phyloP scores from a whole-genome alignment of 2,329 filamentous ascomycete genomes.

The Boeremia exigua region DNA sequence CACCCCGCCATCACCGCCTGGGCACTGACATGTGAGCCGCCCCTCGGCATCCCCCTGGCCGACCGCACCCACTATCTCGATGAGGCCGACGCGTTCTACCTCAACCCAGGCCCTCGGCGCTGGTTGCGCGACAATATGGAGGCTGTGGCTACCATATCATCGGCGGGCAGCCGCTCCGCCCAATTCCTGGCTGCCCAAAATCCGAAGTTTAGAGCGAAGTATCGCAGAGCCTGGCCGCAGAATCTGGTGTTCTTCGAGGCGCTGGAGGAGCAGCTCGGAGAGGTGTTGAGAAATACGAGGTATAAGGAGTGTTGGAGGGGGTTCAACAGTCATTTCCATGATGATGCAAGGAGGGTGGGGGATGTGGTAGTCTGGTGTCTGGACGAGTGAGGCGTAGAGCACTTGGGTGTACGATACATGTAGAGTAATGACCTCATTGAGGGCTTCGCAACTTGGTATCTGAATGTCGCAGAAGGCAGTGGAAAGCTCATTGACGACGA shows the following conservation, averaged over 20 bases:
- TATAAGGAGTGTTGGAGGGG: constrained; percentile 66
- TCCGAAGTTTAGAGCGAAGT: constrained; percentile 25
- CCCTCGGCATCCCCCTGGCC: constrained; percentile 68
- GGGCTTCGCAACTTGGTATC: background rate
- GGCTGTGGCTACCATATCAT: constrained; percentile 23
- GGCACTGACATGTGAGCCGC: constrained; percentile 90
- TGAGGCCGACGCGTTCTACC: constrained; percentile 92
- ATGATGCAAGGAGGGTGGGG: constrained; percentile 66
- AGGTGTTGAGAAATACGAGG: constrained; percentile 51
- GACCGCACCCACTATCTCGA: constrained; percentile 77
- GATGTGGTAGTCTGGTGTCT: constrained; percentile 67
- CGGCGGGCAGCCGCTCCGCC: constrained; percentile 25
- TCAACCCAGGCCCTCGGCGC: constrained; percentile 55
- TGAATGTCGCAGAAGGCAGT: background rate
- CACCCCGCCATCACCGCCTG: constrained; percentile 77
- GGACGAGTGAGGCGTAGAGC: constrained; percentile 18
- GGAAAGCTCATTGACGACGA: background rate
- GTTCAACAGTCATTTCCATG: constrained; percentile 68
- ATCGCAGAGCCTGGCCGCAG: constrained; percentile 50
- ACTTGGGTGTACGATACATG: background rate
- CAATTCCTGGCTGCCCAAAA: constrained; percentile 35
- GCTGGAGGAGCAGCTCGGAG: constrained; percentile 58
- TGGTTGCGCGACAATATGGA: constrained; percentile 55
- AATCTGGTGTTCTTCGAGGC: constrained; percentile 63
- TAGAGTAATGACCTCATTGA: background rate